A percentile compares a stretch with the other conserved stretches of the same genome.
phyloP scores from a whole-genome alignment of 768 basidiomycete genomes.

The Mrakia blollopis region DNA sequence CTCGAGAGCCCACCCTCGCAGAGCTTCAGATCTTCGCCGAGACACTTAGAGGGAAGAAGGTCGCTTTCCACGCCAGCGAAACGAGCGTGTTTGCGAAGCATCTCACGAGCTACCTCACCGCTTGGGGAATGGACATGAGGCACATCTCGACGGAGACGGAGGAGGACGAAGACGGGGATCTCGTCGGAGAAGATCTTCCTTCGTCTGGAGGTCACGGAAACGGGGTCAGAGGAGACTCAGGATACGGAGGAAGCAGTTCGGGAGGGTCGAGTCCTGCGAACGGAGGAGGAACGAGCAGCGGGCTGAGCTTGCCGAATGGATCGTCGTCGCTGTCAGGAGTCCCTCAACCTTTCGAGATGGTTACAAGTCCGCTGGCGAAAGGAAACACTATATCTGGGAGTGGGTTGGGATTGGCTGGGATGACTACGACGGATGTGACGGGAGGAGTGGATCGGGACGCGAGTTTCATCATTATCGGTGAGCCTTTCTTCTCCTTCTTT shows the following conservation, averaged over 20 bases:
- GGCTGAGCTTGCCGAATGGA: background rate
- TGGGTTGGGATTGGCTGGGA: constrained; percentile 6
- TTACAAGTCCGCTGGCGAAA: constrained; percentile 27
- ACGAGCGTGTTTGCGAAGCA: constrained; percentile 85
- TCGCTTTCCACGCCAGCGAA: constrained; percentile 76
- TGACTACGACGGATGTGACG: background rate
- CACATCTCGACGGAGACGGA: constrained; percentile 52
- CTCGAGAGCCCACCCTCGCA: constrained; percentile 70
- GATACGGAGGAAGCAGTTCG: constrained; percentile 17
- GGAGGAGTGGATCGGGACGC: constrained; percentile 18
- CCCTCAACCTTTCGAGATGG: constrained; percentile 22
- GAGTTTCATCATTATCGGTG: constrained; percentile 33
- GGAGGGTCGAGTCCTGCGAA: background rate
- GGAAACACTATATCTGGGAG: constrained; percentile 4
- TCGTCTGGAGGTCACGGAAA: background rate
- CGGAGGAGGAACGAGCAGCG: background rate
- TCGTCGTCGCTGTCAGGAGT: background rate
- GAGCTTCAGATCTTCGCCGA: constrained; percentile 76
- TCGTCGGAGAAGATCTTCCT: constrained; percentile 10
- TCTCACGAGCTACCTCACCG: constrained; percentile 82
- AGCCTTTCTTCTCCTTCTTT: background rate
- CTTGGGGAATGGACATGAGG: constrained; percentile 91
- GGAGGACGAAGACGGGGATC: constrained; percentile 34
- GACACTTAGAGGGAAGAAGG: constrained; percentile 73
- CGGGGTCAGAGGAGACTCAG: constrained; percentile 9